Percentiles rank a stretch among this genome's conserved stretches.
Conservation (phyloP, 2,329 filamentous ascomycete species). For the Colletotrichum acutatum region DNA sequence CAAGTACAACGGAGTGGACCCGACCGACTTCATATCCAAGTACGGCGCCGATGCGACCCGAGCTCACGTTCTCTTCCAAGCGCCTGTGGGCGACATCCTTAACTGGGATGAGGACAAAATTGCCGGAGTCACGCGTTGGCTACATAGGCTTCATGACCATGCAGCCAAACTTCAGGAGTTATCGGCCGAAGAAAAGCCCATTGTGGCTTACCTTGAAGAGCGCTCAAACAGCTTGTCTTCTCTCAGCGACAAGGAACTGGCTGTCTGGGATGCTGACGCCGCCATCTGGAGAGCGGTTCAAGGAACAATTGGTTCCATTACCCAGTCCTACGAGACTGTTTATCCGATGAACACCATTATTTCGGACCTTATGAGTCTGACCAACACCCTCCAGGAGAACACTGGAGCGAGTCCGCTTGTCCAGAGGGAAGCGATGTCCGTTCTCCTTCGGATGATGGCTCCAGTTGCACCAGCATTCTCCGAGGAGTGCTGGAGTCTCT, state of each 20-base stretch:
- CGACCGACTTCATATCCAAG: slow-evolving; percentile 74
- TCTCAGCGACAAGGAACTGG: slow-evolving; percentile 40
- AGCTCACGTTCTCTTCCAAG: slow-evolving; percentile 90
- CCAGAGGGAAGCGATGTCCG: slow-evolving; percentile 59
- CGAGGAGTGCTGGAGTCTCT: slow-evolving; percentile 80
- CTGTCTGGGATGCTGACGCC: slow-evolving; percentile 56
- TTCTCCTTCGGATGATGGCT: slow-evolving; percentile 77
- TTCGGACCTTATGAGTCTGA: slow-evolving; percentile 84
- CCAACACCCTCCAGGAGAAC: slow-evolving; percentile 71
- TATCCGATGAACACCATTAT: slow-evolving; percentile 86
- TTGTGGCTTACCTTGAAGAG: slow-evolving; percentile 50
- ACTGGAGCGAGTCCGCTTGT: slow-evolving; percentile 54
- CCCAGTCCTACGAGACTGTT: slow-evolving; percentile 74
- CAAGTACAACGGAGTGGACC: slow-evolving; percentile 92
- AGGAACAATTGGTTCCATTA: slow-evolving; percentile 73
- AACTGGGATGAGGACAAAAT: slow-evolving; percentile 92
- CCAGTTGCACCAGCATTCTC: slow-evolving; percentile 84
- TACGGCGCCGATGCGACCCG: slow-evolving; percentile 87
- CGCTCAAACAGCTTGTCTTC: slow-evolving; percentile 43
- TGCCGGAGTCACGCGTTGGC: slow-evolving; percentile 83
- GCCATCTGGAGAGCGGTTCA: slow-evolving; percentile 75
- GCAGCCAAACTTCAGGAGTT: slow-evolving; percentile 48
- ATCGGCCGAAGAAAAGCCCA: slow-evolving; percentile 4
- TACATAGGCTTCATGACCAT: slow-evolving; percentile 73
- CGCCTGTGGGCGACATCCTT: slow-evolving; percentile 83